phyloP scores from a whole-genome alignment of 2,329 filamentous ascomycete species.

The Leptodontidium sp. region DNA sequence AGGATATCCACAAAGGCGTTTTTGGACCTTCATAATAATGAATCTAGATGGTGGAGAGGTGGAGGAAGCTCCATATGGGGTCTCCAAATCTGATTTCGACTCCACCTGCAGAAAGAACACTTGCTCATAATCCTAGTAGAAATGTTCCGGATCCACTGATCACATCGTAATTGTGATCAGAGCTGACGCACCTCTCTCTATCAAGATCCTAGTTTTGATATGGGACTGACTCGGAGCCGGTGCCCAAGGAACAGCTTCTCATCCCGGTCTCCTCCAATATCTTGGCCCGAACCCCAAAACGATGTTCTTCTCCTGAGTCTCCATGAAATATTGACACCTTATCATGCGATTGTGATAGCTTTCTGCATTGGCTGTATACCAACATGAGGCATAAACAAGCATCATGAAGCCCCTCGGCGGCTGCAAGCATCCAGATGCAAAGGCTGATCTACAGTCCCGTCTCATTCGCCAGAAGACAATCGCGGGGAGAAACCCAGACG shows the following conservation, averaged over 20 bases:
- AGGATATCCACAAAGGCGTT: slow-evolving; percentile 22
- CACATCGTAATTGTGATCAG: no score
- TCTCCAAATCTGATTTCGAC: not conserved
- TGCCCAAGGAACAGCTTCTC: not conserved
- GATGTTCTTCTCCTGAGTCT: not conserved
- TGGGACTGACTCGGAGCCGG: not conserved
- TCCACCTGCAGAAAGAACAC: slow-evolving; percentile 2
- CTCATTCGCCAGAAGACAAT: not conserved
- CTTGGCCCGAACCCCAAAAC: not conserved
- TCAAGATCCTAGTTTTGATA: not conserved
- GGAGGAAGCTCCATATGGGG: not conserved
- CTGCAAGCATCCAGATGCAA: not conserved
- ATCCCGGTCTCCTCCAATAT: not conserved
- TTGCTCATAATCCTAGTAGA: not conserved
- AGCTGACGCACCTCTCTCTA: not conserved
- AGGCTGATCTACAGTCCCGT: not conserved
- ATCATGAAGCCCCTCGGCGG: not conserved
- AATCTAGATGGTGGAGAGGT: slow-evolving; percentile 13
- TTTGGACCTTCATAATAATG: not conserved
- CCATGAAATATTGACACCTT: not conserved
- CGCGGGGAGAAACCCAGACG: not conserved
- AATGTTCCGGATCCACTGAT: not conserved
- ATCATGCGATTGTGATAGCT: not conserved
- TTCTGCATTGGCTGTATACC: not conserved
- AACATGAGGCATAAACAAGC: not conserved